A percentile compares a stretch with the other conserved stretches of the same genome.
Evolutionary conservation across 768 basidiomycete species (phyloP).

Genomic region (Rhodotorula paludigena): DNA sequence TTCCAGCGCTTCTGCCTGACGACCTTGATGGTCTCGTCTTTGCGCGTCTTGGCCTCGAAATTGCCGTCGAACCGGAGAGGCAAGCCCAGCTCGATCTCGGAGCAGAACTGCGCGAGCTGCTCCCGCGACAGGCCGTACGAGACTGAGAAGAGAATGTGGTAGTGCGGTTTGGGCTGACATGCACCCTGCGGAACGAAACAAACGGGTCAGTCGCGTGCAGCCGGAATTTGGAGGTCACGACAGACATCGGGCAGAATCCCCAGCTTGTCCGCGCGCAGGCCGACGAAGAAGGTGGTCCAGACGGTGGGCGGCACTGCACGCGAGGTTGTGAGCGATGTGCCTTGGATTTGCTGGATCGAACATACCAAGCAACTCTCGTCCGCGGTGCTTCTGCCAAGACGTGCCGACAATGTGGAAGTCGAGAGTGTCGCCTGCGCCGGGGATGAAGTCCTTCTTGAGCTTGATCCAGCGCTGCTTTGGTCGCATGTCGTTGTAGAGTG

Average conservation of each 20-base stretch:
- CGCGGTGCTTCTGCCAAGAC: conserved; percentile 61
- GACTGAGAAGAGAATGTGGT: conserved; percentile 67
- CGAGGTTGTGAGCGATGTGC: not conserved
- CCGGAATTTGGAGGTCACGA: not conserved
- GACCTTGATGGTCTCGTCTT: too few relatives aligned
- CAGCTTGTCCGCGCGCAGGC: conserved; percentile 47
- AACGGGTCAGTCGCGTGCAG: too few relatives aligned
- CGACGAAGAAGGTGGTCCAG: conserved; percentile 76
- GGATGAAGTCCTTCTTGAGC: conserved; percentile 70
- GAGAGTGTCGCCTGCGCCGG: conserved; percentile 71
- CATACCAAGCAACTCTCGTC: conserved; percentile 66
- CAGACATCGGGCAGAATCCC: not conserved
- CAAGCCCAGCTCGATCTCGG: conserved; percentile 2
- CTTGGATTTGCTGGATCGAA: not conserved
- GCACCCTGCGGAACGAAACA: too few relatives aligned
- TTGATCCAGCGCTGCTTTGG: conserved; percentile 69
- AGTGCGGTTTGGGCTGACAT: conserved; percentile 55
- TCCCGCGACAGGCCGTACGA: conserved; percentile 69
- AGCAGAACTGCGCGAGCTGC: conserved; percentile 54
- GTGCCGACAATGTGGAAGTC: conserved; percentile 75
- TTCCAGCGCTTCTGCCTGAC: not conserved
- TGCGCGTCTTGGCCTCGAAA: not conserved
- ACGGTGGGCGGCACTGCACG: conserved; percentile 64
- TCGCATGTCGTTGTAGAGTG: conserved; percentile 61
- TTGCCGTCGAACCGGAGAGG: conserved; percentile 12